Evolutionary conservation across 176 grass and related monocot genomes (phyloP), one percentile per base, ranked within the genome.

Genomic region (Pontederia paniculata): DNA sequence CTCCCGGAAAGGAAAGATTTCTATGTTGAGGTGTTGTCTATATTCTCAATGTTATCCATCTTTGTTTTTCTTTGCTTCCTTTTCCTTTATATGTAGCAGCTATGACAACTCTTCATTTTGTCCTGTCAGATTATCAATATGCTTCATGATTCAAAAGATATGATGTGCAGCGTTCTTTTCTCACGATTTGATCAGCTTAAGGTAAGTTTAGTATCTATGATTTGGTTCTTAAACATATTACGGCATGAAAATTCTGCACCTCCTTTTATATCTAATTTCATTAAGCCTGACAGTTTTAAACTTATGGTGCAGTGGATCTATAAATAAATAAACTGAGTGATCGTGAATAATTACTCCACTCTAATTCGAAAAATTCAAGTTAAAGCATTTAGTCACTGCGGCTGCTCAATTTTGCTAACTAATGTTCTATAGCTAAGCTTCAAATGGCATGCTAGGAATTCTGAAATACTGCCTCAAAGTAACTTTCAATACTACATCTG

Each of bases 1-100:
- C 70, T 89, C 50, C 90, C 90, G 46, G 82, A 69, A 43, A 89
- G 85, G 68, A 86, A 89, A 54, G 85, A 89, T 70, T 89, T 89
- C 54, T 97, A 97, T 62, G 82, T 71, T 28, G 91, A 97, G 91
- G 91, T n/a, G n/a, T 97, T 72, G 25, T 65, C 50, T 59, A 42
- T 63, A n/a, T 17, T 48, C n/a, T 23, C 22, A 1, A n/a, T 51
- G 14, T 67, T 15, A 6, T 70, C 58, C 20, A 67, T 23, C 15
- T 51, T 8, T 20, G 17, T 14, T 28, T 16, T 41, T 50, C 45
- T 37, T 11, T 50, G n/a, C n/a, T 70, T 61, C 52, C 28, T 69
- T 69, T 51, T 19, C 4, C 13, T 62, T 49, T 11, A 12, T 25
- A 48, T n/a, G 28, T 23, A 41, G 2, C 17, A 61, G 16, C 18